A percentile compares a stretch with the other conserved stretches of the same genome.
phyloP scores from a whole-genome alignment of 176 grass and related monocot genomes.

The Echinochloa phyllopogon region DNA sequence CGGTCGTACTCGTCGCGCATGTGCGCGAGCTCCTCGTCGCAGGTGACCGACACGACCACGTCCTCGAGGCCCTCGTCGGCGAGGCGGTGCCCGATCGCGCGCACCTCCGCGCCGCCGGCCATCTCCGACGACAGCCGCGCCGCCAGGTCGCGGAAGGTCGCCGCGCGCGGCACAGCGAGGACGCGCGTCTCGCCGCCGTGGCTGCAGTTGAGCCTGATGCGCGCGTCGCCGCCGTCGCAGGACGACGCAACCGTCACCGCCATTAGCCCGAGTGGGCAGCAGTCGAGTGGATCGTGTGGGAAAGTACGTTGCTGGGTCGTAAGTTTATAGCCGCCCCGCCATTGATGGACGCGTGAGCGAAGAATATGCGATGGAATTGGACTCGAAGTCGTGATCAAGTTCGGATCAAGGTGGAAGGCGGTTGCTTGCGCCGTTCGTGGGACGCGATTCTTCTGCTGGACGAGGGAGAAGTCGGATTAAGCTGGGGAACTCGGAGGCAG shows the following conservation, averaged over 20 bases:
- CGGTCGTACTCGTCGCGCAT: constrained; percentile 57
- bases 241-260: neutral
- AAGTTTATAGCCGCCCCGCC: neutral
- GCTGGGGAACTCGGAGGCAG: neutral
- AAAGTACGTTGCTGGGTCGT: neutral
- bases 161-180: constrained; percentile 34
- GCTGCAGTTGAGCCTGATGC: constrained; percentile 35
- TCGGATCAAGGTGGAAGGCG: neutral
- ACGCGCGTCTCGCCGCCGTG: constrained; percentile 31
- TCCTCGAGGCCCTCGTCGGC: constrained; percentile 35
- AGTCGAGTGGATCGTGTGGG: neutral
- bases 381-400: neutral
- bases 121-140: neutral
- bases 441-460: neutral
- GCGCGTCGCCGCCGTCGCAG: neutral
- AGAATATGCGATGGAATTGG: neutral
- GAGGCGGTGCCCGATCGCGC: constrained; percentile 39
- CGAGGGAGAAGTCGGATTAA: neutral
- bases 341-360: neutral
- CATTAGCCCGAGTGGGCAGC: neutral
- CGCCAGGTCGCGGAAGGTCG: constrained; percentile 18
- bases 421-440: neutral
- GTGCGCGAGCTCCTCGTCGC: constrained; percentile 57
- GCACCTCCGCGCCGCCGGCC: neutral
- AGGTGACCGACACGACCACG: constrained; percentile 54